Base-by-base conservation (phyloP, 2,329 filamentous ascomycete species). In the Zasmidium cellare region DNA sequence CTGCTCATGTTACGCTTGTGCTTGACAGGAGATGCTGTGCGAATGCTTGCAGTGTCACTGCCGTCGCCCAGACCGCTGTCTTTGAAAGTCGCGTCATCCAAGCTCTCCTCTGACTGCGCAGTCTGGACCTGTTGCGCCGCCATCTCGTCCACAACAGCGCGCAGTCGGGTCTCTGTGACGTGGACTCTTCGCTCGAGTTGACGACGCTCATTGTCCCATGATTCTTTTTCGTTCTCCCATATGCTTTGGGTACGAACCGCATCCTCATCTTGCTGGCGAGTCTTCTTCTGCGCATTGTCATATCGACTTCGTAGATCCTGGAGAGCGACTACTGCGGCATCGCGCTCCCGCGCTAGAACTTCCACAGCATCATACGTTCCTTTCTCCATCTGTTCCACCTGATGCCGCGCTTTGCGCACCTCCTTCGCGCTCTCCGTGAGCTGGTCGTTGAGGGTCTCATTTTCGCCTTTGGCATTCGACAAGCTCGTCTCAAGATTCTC, bases 131-230 rank as follows among this genome's bases (percentile, higher is more conserved):
- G 86, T 56, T 86, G 85, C 2, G 84, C 82, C n/a, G 87, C 86
- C 51, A 99, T 84, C 74, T 97, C 94, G 38, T 93, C 91, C 46
- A 99, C 80, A 11, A 99, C 84, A 11, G 85, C 82, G 72, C 93
- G 94, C 55, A 99, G 75, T 38, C 93, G 87, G 25, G 84, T 90
- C 76, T 99, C 94, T 1, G 92, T 89, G n/a, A 97, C 83, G 72
- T 97, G 92, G 14, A 96, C 78, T 66, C 90, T 91, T 56, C 90
- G 87, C 74, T 99, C 93, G 60, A 91, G 82, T 56, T 85, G 89
- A 55, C 92, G 87, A 68, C 86, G 89, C 72, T 96, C 92, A 48
- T 88, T 86, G 12, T 92, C 88, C 92, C 92, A 97, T 1, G 80
- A 79, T 55, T 93, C 87, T 71, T 89, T 94, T 64, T 99, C 94